Evolutionary conservation across 2,329 filamentous ascomycete species (phyloP).

Genomic region (Ophiosphaerella korrae): DNA sequence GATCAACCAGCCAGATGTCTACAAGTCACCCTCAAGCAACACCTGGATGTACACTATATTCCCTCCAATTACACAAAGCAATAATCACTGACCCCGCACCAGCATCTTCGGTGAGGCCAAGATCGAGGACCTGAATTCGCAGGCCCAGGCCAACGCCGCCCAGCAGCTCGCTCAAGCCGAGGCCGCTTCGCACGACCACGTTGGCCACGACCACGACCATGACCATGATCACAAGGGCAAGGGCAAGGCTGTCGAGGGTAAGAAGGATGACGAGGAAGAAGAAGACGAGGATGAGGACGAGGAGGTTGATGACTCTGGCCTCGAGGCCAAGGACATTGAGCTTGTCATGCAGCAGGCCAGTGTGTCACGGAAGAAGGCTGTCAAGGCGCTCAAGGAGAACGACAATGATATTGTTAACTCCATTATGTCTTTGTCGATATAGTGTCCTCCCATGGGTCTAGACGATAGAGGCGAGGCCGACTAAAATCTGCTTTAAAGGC

Average conservation of each 20-base stretch:
- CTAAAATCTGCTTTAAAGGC: conserved; percentile 1
- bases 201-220: conserved; percentile 74
- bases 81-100: conserved; percentile 31
- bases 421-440: conserved; percentile 88
- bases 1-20: conserved; percentile 99
- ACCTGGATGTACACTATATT: conserved; percentile 89
- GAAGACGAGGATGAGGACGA: conserved; percentile 90
- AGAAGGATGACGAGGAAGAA: conserved; percentile 59
- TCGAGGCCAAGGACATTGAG: conserved; percentile 99
- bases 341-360: conserved; percentile 97
- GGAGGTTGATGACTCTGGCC: conserved; percentile 90
- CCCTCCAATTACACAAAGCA: conserved; percentile 8
- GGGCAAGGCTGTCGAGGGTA: conserved; percentile 71
- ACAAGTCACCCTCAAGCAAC: conserved; percentile 99
- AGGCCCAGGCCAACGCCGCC: conserved; percentile 92
- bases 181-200: conserved; percentile 69
- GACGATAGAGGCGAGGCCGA: conserved; percentile 15
- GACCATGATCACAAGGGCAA: conserved; percentile 64
- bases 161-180: conserved; percentile 87
- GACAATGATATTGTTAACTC: conserved; percentile 99
- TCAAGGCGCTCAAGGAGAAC: conserved; percentile 98
- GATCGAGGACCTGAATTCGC: conserved; percentile 99
- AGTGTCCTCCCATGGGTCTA: conserved; percentile 19
- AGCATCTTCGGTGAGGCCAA: conserved; percentile 99
- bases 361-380: conserved; percentile 96